Evolutionary conservation across 2,329 filamentous ascomycete genomes (phyloP), one percentile per base, ranked within the genome.

Genomic region (Sclerotinia minor): DNA sequence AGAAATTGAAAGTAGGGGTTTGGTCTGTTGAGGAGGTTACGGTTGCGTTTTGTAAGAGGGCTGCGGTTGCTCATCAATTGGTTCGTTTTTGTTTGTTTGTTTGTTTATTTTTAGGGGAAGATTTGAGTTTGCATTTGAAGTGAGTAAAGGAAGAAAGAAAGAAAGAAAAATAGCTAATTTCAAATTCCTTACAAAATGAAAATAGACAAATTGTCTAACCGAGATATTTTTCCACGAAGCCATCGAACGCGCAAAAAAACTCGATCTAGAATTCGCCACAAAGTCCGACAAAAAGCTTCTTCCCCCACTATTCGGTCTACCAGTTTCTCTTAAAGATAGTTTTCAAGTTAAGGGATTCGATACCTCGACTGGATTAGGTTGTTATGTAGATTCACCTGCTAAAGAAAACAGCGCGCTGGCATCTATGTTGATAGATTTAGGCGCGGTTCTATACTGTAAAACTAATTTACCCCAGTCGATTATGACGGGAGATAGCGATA

Each of bases 371-470:
- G 63, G 63, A 13, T 96, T 92, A 73, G 92, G 97, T 77, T 87
- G 87, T n/a, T 89, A 87, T 13, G 89, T 96, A 1, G 92, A 92
- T 1, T 94, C 92, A 79, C 91, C 90, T 29, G 80, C 83, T 61
- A 85, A 90, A 68, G 78, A 85, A 38, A 92, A 82, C 85, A 5
- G 85, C 91, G 72, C 87, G 90, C 24, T 85, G 83, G 68, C 79
- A 96, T 45, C 82, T 96, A 61, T 95, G 91, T 32, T 64, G 3
- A 8, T 41, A 11, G 47, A 53, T 26, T 13, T 92, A 5, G 91
- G 94, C 29, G 92, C 93, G 0, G 84, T 97, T 1, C 92, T 93
- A 0, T 96, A 61, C 5, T 61, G 58, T 26, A 61, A 61, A 11
- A 61, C 45, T 13, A 61, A 61, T n/a, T 24, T 61, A 13, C 58